Conservation (phyloP, 2,329 filamentous ascomycete genomes). For the Amauroascus verrucosus region DNA sequence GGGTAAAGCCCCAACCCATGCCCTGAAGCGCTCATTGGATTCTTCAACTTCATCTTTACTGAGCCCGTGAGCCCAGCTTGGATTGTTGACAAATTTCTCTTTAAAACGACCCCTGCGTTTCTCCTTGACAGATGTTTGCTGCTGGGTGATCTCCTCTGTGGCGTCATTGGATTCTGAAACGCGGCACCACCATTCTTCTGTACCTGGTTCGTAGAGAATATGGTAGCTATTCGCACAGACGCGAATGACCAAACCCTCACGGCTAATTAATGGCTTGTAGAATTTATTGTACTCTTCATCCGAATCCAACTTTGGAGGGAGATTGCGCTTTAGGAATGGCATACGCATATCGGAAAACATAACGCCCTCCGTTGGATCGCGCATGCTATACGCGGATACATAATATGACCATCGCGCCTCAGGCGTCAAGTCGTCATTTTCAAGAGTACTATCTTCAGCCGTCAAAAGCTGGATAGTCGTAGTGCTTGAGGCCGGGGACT, state of each 20-base stretch:
- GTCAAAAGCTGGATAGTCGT: slow-evolving; percentile 75
- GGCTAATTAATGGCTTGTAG: slow-evolving; percentile 45
- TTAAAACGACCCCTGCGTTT: slow-evolving; percentile 40
- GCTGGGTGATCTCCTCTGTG: slow-evolving; percentile 27
- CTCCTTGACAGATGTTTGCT: slow-evolving; percentile 29
- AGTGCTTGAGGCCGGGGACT: slow-evolving; percentile 58
- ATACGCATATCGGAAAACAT: slow-evolving; percentile 54
- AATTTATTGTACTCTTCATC: slow-evolving; percentile 52
- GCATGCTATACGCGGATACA: slow-evolving; percentile 78
- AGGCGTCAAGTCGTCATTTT: slow-evolving; percentile 56
- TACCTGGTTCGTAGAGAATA: slow-evolving; percentile 63
- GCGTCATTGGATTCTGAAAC: slow-evolving; percentile 23
- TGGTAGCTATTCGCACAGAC: slow-evolving; percentile 71
- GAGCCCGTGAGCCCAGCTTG: slow-evolving; percentile 41
- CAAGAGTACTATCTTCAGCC: slow-evolving; percentile 68
- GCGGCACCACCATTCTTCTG: slow-evolving; percentile 60
- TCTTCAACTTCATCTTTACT: slow-evolving; percentile 42
- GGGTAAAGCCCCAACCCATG: slow-evolving; percentile 34
- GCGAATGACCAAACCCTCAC: slow-evolving; percentile 59
- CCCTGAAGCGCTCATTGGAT: slow-evolving; percentile 39
- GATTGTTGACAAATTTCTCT: slow-evolving; percentile 46
- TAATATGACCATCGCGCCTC: slow-evolving; percentile 82
- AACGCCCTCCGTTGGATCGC: slow-evolving; percentile 78
- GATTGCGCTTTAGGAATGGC: slow-evolving; percentile 60
- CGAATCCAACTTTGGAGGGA: slow-evolving; percentile 53